phyloP scores from a whole-genome alignment of 345 rosid species.

The Reutealis trisperma region DNA sequence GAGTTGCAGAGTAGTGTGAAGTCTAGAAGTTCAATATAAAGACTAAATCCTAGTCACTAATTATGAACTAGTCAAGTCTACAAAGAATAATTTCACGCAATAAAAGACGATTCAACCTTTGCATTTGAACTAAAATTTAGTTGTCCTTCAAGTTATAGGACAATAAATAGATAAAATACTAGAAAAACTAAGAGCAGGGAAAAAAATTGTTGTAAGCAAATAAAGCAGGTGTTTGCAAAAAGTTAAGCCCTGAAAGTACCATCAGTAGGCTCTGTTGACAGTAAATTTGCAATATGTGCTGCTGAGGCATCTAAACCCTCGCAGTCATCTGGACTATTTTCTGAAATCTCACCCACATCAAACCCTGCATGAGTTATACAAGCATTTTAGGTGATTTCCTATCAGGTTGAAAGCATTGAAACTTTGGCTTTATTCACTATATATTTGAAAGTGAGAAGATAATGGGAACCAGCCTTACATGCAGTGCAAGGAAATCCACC shows the following conservation, averaged over 20 bases:
- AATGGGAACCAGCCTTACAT: constrained; percentile 18
- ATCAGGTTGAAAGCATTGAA: not conserved
- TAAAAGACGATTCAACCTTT: not conserved
- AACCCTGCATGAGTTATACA: constrained; percentile 15
- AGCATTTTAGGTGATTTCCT: not conserved
- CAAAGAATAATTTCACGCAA: not conserved
- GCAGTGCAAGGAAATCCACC: constrained; percentile 43
- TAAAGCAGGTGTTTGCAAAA: not conserved
- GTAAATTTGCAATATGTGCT: constrained; percentile 36
- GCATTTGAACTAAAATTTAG: not conserved
- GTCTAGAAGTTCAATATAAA: constrained; percentile 2
- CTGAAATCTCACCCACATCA: constrained; percentile 37
- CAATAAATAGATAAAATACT: not conserved
- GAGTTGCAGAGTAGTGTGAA: not conserved
- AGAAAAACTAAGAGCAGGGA: not conserved
- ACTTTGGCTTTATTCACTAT: not conserved
- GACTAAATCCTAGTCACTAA: not conserved
- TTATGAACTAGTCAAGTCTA: not conserved
- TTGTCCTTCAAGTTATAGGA: not conserved
- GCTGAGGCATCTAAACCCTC: constrained; percentile 44
- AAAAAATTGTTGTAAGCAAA: not conserved
- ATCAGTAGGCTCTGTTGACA: constrained; percentile 40
- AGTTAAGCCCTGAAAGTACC: constrained; percentile 17
- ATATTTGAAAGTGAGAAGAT: not conserved
- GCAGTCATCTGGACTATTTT: constrained; percentile 33